Evolutionary conservation across 306 rosid genomes (phyloP).

Genomic region (Glycyrrhiza uralensis): DNA sequence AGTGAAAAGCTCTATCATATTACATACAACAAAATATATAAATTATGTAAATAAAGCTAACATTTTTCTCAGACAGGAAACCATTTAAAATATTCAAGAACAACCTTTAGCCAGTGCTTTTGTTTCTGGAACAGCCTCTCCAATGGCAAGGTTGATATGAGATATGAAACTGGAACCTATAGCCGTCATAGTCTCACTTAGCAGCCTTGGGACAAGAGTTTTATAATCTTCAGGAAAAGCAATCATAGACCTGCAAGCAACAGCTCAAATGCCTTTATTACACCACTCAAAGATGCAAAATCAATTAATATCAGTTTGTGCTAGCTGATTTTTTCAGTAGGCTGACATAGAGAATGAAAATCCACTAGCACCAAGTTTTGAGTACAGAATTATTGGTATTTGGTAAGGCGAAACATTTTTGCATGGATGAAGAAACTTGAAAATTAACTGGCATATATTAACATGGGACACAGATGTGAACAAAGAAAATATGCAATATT

Average conservation of each 20-base stretch:
- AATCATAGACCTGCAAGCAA: constrained; percentile 72
- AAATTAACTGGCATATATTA: not conserved
- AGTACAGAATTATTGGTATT: not conserved
- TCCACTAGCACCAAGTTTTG: constrained; percentile 6
- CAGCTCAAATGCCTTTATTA: constrained; percentile 18
- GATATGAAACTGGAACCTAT: constrained; percentile 83
- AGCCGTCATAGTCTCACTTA: constrained; percentile 78
- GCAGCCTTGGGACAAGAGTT: constrained; percentile 78
- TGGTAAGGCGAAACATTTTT: constrained; percentile 1
- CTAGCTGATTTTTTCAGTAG: constrained; percentile 1
- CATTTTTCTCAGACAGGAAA: constrained; percentile 5
- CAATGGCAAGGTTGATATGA: constrained; percentile 75
- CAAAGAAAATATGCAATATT: not conserved
- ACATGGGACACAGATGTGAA: not conserved
- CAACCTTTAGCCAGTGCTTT: constrained; percentile 90
- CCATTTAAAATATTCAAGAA: constrained; percentile 17
- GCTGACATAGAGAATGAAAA: not conserved
- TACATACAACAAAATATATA: not conserved
- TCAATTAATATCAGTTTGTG: constrained; percentile 3
- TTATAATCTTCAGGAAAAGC: constrained; percentile 93
- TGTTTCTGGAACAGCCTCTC: constrained; percentile 92
- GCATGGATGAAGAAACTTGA: constrained; percentile 4
- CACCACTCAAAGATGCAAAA: not conserved
- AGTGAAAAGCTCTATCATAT: not conserved
- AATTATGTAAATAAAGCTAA: not conserved